Evolutionary conservation across 371 early-diverging fungal genomes (phyloP), one percentile per base, ranked within the genome.

Genomic region (Massospora cicadina): DNA sequence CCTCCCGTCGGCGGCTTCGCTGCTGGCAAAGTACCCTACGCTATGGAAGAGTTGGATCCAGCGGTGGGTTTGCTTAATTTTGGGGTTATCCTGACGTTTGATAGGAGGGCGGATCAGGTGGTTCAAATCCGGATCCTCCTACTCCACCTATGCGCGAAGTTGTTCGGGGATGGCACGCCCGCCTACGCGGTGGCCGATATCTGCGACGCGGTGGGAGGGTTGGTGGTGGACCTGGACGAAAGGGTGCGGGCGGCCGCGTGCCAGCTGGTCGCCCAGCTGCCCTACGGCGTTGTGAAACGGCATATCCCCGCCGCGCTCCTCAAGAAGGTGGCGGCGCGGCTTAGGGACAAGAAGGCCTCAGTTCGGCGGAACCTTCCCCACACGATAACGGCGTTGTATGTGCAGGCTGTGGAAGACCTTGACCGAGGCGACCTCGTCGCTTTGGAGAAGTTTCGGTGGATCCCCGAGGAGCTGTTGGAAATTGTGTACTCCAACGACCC

Each of bases 171-270:
- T 26, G 89, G 91, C 68, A 79, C 83, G 1, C 80, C 80, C 65
- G 71, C 88, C 13, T 72, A 13, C 30, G 1, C 27, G 29, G 23
- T 65, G 10, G 28, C 23, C 25, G 53, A 65, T 27, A n/a, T 54
- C 23, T n/a, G 28, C 31, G 66, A 65, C 33, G 60, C 54, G 64
- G 69, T 93, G n/a, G 78, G 72, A 27, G 79, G 82, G 57, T 91
- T 88, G 69, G 68, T 92, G 25, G 69, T 79, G 17, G 98, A 98
- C 71, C 88, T 91, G 0, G 96, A 98, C 63, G 96, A 98, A 32
- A 90, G 88, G 68, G 93, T 98, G 10, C 87, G 98, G 2, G 70
- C 80, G 27, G 79, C 82, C 0, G 82, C 81, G 0, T 85, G 93
- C 70, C 81, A 79, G 67, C 69, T 82, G 0, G 68, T 95, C 24